These are phyloP conservation scores for Pugionium cornutum DNA, from an alignment of 345 rosid species.

Conservation along the genomic window DNA sequence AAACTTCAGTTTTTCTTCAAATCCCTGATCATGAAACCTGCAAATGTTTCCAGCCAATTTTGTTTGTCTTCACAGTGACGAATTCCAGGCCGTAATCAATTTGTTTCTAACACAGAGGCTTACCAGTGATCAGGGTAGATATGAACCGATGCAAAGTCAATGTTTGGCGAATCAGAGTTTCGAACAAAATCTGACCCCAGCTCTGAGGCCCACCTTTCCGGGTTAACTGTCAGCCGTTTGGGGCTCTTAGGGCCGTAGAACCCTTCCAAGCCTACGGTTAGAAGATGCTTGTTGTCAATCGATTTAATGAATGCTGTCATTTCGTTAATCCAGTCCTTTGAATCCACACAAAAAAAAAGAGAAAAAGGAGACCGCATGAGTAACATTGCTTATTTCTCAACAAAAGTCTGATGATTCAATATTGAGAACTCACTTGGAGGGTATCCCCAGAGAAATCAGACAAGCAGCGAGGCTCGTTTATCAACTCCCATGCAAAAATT, in stretches of 20 bases:
- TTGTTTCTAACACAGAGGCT: slow-evolving; percentile 25
- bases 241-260: slow-evolving; percentile 88
- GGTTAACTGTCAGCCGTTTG: slow-evolving; percentile 72
- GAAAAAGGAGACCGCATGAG: not conserved
- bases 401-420: not conserved
- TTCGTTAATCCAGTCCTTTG: slow-evolving; percentile 88
- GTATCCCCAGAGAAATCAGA: slow-evolving; percentile 91
- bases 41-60: slow-evolving; percentile 12
- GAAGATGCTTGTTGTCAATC: slow-evolving; percentile 80
- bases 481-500: slow-evolving; percentile 94
- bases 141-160: slow-evolving; percentile 92
- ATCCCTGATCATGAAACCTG: slow-evolving; percentile 66
- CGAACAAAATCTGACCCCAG: slow-evolving; percentile 90
- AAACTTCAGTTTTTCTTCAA: slow-evolving; percentile 64
- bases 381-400: not conserved
- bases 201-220: slow-evolving; percentile 73
- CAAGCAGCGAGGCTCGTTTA: slow-evolving; percentile 93
- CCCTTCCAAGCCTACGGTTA: slow-evolving; percentile 93
- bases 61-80: not conserved
- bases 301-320: slow-evolving; percentile 83
- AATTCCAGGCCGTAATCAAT: not conserved
- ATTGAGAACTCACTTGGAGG: slow-evolving; percentile 66
- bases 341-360: slow-evolving; percentile 21
- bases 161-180: slow-evolving; percentile 55
- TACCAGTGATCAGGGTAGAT: slow-evolving; percentile 96